Conservation (phyloP, 2,329 filamentous ascomycete species). For the Ophiocordyceps robertsii region DNA sequence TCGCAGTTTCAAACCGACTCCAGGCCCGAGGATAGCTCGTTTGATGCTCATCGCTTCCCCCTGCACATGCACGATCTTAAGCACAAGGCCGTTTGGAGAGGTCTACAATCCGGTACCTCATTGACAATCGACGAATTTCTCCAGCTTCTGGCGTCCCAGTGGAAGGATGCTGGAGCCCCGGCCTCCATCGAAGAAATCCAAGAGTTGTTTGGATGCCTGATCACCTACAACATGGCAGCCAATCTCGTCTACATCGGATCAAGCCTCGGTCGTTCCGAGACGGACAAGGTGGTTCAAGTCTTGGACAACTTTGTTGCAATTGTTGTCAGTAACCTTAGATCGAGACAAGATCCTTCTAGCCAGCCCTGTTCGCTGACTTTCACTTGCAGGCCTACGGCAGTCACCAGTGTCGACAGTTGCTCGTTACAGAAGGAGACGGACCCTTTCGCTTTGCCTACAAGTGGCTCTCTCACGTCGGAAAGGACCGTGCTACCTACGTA, state of each 20-base stretch:
- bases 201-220: constrained; percentile 6
- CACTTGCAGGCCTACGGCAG: background rate
- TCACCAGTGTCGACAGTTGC: background rate
- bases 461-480: constrained; percentile 14
- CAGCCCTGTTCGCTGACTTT: background rate
- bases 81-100: constrained; percentile 13
- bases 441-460: constrained; percentile 8
- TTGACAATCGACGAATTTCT: constrained; percentile 2
- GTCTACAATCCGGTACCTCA: constrained; percentile 6
- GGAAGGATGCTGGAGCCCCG: background rate
- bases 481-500: constrained; percentile 13
- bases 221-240: constrained; percentile 14
- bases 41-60: constrained; percentile 11
- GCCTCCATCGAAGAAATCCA: constrained; percentile 3
- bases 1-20: constrained; percentile 3
- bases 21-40: constrained; percentile 1
- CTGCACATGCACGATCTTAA: constrained; percentile 4
- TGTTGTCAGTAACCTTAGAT: background rate
- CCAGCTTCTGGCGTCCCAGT: background rate
- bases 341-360: background rate
- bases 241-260: constrained; percentile 16
- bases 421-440: constrained; percentile 4
- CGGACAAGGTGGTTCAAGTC: constrained; percentile 7
- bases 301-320: constrained; percentile 8
- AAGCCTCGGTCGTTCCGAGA: background rate